These are phyloP conservation scores for Candida qinlingensis DNA, from an alignment of 805 yeast species.

Conservation along the genomic window DNA sequence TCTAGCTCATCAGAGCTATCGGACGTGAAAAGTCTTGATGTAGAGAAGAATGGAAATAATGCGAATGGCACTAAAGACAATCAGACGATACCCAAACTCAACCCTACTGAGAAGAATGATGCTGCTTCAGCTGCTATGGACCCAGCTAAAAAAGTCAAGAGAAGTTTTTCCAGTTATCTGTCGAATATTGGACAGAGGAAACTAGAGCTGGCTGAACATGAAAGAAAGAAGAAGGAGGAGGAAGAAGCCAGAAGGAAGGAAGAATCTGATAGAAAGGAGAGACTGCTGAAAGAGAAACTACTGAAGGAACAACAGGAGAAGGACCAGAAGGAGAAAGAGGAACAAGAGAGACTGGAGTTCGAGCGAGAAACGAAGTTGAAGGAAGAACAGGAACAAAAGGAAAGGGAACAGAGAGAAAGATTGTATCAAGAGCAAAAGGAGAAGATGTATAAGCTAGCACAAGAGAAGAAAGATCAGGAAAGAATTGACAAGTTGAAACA, in stretches of 20 bases:
- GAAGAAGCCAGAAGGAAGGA: neutral
- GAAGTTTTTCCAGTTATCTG: conserved; percentile 5
- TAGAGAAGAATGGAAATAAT: no score
- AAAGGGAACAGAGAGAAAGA: conserved; percentile 2
- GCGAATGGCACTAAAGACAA: no score
- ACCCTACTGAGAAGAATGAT: neutral
- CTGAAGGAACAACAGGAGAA: neutral
- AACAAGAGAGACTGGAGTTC: conserved; percentile 1
- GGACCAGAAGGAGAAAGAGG: conserved; percentile 1
- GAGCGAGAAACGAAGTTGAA: neutral
- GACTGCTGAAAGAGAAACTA: neutral
- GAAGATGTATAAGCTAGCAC: neutral
- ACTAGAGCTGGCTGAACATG: conserved; percentile 6
- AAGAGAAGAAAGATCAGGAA: neutral
- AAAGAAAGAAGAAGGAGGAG: conserved; percentile 2
- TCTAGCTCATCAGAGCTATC: no score
- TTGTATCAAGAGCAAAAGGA: conserved; percentile 1
- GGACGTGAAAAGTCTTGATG: no score
- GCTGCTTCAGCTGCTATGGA: neutral
- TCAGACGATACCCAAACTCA: neutral
- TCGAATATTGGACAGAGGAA: conserved; percentile 1
- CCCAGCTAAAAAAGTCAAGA: conserved; percentile 1
- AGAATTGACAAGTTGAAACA: no score
- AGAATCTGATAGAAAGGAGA: conserved; percentile 2
- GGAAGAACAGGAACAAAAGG: conserved; percentile 7